Percentiles rank a stretch among this genome's conserved stretches.
Evolutionary conservation across 2,329 filamentous ascomycete genomes (phyloP).

Genomic region (Paracoccidioides lutzii): DNA sequence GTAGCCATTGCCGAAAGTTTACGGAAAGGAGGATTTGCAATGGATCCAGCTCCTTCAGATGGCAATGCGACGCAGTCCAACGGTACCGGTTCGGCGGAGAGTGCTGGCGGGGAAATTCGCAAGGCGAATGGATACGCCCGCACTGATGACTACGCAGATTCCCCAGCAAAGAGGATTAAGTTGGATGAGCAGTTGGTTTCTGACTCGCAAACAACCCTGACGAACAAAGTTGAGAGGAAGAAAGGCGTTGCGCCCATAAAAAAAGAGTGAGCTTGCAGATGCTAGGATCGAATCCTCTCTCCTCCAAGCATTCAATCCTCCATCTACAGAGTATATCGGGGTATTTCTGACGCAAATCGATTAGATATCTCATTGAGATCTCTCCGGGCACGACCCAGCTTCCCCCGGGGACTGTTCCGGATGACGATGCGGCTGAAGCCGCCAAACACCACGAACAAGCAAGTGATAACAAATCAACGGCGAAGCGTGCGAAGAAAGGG

Average conservation of each 20-base stretch:
- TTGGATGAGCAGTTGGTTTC: slow-evolving; percentile 22
- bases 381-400: slow-evolving; percentile 12
- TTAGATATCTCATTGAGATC: slow-evolving; percentile 22
- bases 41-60: neutral
- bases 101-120: neutral
- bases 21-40: neutral
- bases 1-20: neutral
- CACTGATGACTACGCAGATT: slow-evolving; percentile 32
- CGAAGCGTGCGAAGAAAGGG: slow-evolving; percentile 40
- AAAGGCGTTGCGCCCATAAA: slow-evolving; percentile 60
- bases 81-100: neutral
- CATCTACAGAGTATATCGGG: neutral
- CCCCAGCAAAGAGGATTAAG: slow-evolving; percentile 48
- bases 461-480: slow-evolving; percentile 24
- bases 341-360: neutral
- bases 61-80: neutral
- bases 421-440: slow-evolving; percentile 49
- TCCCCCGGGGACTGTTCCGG: slow-evolving; percentile 25
- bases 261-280: slow-evolving; percentile 45
- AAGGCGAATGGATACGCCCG: neutral
- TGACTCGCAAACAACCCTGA: slow-evolving; percentile 12
- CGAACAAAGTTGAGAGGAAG: slow-evolving; percentile 22
- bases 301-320: neutral
- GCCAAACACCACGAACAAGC: slow-evolving; percentile 33
- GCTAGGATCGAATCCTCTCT: neutral